phyloP scores from a whole-genome alignment of 1,284 basidiomycete species.

The Apiotrichum domesticum region DNA sequence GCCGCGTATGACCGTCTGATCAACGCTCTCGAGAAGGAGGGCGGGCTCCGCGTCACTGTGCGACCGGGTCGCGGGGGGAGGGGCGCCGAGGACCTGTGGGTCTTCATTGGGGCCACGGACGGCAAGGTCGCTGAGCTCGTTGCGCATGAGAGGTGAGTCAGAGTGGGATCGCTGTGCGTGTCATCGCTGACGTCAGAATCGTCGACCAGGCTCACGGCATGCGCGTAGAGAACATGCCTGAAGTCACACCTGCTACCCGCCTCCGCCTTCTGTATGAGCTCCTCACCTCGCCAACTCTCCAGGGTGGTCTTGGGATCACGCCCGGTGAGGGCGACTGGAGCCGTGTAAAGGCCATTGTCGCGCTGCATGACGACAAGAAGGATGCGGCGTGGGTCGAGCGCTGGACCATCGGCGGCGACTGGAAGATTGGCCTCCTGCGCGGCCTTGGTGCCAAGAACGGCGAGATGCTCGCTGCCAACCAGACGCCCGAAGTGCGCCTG shows the following conservation, averaged over 20 bases:
- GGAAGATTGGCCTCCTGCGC: slow-evolving; percentile 54
- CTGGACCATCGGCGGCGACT: slow-evolving; percentile 41
- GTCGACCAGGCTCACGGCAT: slow-evolving; percentile 45
- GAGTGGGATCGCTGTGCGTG: slow-evolving; percentile 8
- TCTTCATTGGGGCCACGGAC: slow-evolving; percentile 70
- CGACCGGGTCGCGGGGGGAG: slow-evolving; percentile 22
- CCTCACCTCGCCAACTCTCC: slow-evolving; percentile 61
- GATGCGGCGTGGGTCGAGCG: slow-evolving; percentile 39
- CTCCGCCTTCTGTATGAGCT: slow-evolving; percentile 71
- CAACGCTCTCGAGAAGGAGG: slow-evolving; percentile 30
- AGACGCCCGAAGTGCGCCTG: slow-evolving; percentile 79
- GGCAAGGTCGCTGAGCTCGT: slow-evolving; percentile 60
- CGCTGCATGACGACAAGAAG: slow-evolving; percentile 73
- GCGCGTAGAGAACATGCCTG: slow-evolving; percentile 59
- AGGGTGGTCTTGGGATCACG: slow-evolving; percentile 73
- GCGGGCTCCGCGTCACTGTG: slow-evolving; percentile 34
- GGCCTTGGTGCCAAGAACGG: slow-evolving; percentile 53
- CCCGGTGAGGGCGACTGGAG: slow-evolving; percentile 66
- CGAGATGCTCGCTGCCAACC: slow-evolving; percentile 44
- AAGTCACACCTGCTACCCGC: slow-evolving; percentile 52
- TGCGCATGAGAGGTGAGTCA: slow-evolving; percentile 64
- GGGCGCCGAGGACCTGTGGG: slow-evolving; percentile 64
- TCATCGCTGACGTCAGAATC: slow-evolving; percentile 14
- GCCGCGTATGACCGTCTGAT: slow-evolving; percentile 26
- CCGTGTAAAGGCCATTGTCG: slow-evolving; percentile 69